Base-by-base conservation (phyloP, 2,329 filamentous ascomycete species). In the Aspergillus sp. region DNA sequence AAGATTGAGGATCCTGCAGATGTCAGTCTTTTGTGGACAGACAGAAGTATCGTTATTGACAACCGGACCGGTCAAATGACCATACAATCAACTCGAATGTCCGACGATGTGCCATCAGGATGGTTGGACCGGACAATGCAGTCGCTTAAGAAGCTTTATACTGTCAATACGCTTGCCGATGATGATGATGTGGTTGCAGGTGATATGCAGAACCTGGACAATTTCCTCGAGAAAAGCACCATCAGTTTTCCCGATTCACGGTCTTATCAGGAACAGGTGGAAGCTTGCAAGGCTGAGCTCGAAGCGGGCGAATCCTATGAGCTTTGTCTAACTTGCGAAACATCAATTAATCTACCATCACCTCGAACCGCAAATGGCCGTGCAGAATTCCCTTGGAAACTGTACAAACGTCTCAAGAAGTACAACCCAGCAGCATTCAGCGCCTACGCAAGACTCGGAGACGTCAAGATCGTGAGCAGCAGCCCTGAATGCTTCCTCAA, bases 401-500 rank as follows among this genome's bases (percentile, higher is more conserved):
- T 94, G 29, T 94, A 90, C 70, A 79, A 79, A 40, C 74, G 78
- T 2, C 77, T 94, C 1, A 80, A 85, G 32, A 69, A 72, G 3
- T 76, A 79, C 41, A 93, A 94, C 49, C 86, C 88, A 0, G 87
- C 88, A 0, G 86, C 88, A 0, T 94, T 94, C 68, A 86, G 86
- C 27, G 89, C 88, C 0, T 95, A 86, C 62, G 72, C 94, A 47
- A 81, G 80, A 7, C 76, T 96, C 10, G 79, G 80, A 2, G 66
- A 70, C 30, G 78, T 80, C 3, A 89, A 87, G 1, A 76, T 97
- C 29, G 73, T 94, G 40, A 86, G 85, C 65, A 86, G 84, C 58
- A 94, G 88, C 3, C 91, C 91, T 0, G 91, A 97, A 68, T 85
- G 90, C 2, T 97, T 95, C 62, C 78, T 97, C 10, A 80, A 79